Base-by-base conservation (phyloP, 441 rosid species). In the Euphorbia corollata region DNA sequence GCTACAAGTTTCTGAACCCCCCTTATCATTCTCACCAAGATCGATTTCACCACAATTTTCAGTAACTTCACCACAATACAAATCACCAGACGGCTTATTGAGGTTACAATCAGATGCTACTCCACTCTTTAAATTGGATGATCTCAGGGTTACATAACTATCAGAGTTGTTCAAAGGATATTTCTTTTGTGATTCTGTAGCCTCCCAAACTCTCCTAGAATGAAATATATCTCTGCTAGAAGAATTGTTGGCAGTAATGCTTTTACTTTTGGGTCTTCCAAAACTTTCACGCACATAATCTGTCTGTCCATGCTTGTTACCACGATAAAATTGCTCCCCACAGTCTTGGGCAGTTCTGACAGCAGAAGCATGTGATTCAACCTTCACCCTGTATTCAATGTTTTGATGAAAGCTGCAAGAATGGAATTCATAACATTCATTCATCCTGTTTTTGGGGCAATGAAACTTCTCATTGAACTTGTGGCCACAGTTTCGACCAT, bases 141-240 rank as follows among this genome's bases (percentile, higher is more conserved):
- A 72, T 61, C 73, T 80, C 78, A 79, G 58, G 51, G 85, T 79
- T 69, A 82, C 69, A 72, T 89, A 88, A 62, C 83, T 64, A 22
- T 83, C 85, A 8, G 88, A 84, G 80, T 80, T 86, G 83, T 83
- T 82, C 60, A 84, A 55, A n/a, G 87, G 71, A 39, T 82, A 80
- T 70, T 76, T 86, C 74, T 83, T 87, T 72, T 82, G 85, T 19
- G 82, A 77, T 71, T 86, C 90, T 82, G 82, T 67, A 8, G 91
- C 90, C 76, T 90, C 96, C 94, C 89, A 86, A 53, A 90, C 91
- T 72, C 86, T 75, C 79, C 80, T 87, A 48, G 72, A 18, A 50
- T 78, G 74, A 67, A 72, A 32, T 34, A 74, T 61, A 68, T 83
- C 92, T 69, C 84, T 79, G 68, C 68, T 59, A 19, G 77, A 73